A percentile compares a stretch with the other conserved stretches of the same genome.
Conservation (phyloP, 2,329 filamentous ascomycete species). For the Ascochyta pisi region DNA sequence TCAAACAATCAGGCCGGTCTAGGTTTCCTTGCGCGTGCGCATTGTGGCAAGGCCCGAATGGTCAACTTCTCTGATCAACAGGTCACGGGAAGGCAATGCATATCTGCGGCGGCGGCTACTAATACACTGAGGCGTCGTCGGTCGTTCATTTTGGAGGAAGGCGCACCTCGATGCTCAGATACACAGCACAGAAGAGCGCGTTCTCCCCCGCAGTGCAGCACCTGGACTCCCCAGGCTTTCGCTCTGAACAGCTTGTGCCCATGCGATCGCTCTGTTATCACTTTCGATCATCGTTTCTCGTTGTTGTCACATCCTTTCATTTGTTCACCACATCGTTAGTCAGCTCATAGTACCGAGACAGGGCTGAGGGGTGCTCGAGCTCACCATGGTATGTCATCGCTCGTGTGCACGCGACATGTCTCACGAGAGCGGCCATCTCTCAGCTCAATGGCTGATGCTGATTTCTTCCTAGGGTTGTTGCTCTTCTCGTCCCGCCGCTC, state of each 20-base stretch:
- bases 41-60: slow-evolving; percentile 17
- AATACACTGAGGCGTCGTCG: slow-evolving; percentile 13
- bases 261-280: slow-evolving; percentile 14
- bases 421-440: neutral
- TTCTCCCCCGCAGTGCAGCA: slow-evolving; percentile 11
- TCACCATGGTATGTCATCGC: slow-evolving; percentile 16
- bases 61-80: slow-evolving; percentile 3
- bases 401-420: slow-evolving; percentile 10
- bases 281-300: neutral
- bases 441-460: slow-evolving; percentile 4
- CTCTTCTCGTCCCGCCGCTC: slow-evolving; percentile 12
- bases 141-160: slow-evolving; percentile 8
- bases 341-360: slow-evolving; percentile 4
- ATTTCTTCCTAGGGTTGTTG: slow-evolving; percentile 23
- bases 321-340: slow-evolving; percentile 10
- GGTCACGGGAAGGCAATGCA: slow-evolving; percentile 14
- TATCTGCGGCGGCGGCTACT: slow-evolving; percentile 9
- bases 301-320: slow-evolving; percentile 1
- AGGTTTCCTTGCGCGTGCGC: slow-evolving; percentile 11
- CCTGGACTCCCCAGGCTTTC: neutral
- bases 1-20: slow-evolving; percentile 17
- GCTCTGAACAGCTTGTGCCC: slow-evolving; percentile 7
- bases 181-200: slow-evolving; percentile 6
- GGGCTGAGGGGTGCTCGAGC: slow-evolving; percentile 10
- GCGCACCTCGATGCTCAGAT: slow-evolving; percentile 3